Evolutionary conservation across 768 basidiomycete genomes (phyloP).

Genomic region (Lentinula aciculospora): DNA sequence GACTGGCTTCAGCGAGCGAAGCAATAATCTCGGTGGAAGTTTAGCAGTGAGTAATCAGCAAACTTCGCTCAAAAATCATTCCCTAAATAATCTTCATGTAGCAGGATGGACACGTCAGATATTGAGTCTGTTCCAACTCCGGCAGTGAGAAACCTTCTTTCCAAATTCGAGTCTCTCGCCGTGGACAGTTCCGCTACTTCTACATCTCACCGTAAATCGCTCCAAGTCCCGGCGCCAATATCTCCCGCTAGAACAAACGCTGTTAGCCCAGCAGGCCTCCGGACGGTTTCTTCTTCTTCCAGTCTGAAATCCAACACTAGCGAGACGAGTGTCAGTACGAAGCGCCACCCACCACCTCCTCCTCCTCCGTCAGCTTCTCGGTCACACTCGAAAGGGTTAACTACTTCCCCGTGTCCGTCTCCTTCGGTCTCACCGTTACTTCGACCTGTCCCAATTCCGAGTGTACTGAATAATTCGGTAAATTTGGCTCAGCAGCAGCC

Average conservation of each 20-base stretch:
- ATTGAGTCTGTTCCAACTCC: conserved; percentile 52
- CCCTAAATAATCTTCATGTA: not conserved
- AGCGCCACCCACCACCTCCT: conserved; percentile 56
- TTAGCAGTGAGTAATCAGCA: not conserved
- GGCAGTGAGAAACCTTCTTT: conserved; percentile 65
- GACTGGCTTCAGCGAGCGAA: not conserved
- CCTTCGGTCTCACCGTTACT: conserved; percentile 44
- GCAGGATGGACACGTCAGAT: conserved; percentile 15
- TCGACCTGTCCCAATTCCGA: conserved; percentile 42
- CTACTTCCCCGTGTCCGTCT: conserved; percentile 33
- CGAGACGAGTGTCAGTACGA: conserved; percentile 17
- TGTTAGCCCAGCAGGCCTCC: conserved; percentile 29
- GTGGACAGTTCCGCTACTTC: conserved; percentile 23
- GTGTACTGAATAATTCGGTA: conserved; percentile 10
- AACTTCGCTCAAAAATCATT: too few species aligned
- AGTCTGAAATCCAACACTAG: conserved; percentile 36
- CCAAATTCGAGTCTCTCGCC: conserved; percentile 67
- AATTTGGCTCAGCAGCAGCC: not conserved
- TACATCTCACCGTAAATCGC: conserved; percentile 8
- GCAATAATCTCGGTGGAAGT: not conserved
- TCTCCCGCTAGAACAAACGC: conserved; percentile 23
- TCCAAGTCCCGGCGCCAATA: conserved; percentile 13
- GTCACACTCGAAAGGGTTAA: conserved; percentile 13
- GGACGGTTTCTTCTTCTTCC: conserved; percentile 46
- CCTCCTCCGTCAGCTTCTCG: conserved; percentile 33